Evolutionary conservation across 192 early-diverging fungal genomes (phyloP), one percentile per base, ranked within the genome.

Genomic region (Rhizophagus prolifer): DNA sequence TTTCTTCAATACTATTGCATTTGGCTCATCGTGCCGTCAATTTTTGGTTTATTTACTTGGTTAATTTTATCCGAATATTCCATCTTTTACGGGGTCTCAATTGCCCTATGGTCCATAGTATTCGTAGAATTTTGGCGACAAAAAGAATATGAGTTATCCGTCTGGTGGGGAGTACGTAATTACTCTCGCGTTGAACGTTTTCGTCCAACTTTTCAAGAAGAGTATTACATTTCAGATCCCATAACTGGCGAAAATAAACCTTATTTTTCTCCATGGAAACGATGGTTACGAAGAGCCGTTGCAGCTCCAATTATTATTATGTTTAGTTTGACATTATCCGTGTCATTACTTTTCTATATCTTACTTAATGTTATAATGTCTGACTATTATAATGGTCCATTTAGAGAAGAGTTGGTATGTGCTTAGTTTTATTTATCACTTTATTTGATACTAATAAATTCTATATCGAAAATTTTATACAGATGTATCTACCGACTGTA

Each of bases 1-100:
- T 98, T 97, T 81, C 80, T 97, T 3, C 94, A 96, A 82, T 93
- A 89, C 79, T 98, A 97, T 84, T 86, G 93, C 50, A 65, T 93
- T 12, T 93, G 90, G 86, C 84, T 98, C 30, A 81, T 89, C 30
- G 74, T 84, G 4, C 94, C 94, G 13, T 81, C 95, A 1, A 85
- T 84, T 6, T 65, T 92, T 9, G 95, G 95, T 16, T 47, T 89
- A 9, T 26, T 90, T 9, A 84, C 87, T 70, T 91, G 90, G 74
- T 79, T 88, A 8, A 79, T 82, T 28, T 74, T 79, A 44, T 78
- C 80, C 13, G 77, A 82, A 30, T 93, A 93, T 71, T 90, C 91
- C 28, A 88, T 89, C 67, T 79, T 82, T 76, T 94, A 91, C 60
- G 89, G 91, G 4, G 70, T 91, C 31, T 79, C 86, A 74, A 84